Evolutionary conservation across 768 basidiomycete species (phyloP).

Genomic region (Termitomyces sp.): DNA sequence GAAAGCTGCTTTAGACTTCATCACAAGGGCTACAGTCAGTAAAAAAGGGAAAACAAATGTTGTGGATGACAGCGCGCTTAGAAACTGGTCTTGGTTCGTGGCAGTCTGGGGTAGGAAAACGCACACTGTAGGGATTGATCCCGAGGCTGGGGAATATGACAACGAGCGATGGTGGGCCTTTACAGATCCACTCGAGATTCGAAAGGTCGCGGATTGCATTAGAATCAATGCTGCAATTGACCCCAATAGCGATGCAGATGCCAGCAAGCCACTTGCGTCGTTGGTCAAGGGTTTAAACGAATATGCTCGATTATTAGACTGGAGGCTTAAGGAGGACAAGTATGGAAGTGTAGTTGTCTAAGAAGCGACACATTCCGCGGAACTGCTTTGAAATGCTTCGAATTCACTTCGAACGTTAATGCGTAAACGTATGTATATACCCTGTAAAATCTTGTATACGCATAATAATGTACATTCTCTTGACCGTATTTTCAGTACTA

Average conservation of each 20-base stretch:
- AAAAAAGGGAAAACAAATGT: conserved; percentile 33
- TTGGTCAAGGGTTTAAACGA: conserved; percentile 52
- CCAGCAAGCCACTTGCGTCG: conserved; percentile 4
- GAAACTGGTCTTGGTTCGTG: conserved; percentile 74
- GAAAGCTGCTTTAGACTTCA: conserved; percentile 41
- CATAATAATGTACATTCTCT: neutral
- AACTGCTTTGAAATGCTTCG: neutral
- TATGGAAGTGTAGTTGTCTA: conserved; percentile 14
- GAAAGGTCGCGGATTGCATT: conserved; percentile 62
- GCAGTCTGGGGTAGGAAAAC: conserved; percentile 66
- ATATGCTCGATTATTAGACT: conserved; percentile 56
- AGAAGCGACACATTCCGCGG: neutral
- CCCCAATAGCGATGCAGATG: conserved; percentile 22
- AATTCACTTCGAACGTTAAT: no score
- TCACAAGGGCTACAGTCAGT: conserved; percentile 17
- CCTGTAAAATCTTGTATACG: no score
- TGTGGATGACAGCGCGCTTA: conserved; percentile 39
- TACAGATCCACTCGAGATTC: conserved; percentile 58
- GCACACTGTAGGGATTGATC: conserved; percentile 7
- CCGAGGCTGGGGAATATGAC: conserved; percentile 9
- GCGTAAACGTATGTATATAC: no score
- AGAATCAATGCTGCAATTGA: conserved; percentile 38
- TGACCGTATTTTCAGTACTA: neutral
- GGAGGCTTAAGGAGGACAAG: conserved; percentile 41
- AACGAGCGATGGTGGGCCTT: conserved; percentile 75